phyloP scores from a whole-genome alignment of 768 basidiomycete genomes.

The Collybiopsis confluens region DNA sequence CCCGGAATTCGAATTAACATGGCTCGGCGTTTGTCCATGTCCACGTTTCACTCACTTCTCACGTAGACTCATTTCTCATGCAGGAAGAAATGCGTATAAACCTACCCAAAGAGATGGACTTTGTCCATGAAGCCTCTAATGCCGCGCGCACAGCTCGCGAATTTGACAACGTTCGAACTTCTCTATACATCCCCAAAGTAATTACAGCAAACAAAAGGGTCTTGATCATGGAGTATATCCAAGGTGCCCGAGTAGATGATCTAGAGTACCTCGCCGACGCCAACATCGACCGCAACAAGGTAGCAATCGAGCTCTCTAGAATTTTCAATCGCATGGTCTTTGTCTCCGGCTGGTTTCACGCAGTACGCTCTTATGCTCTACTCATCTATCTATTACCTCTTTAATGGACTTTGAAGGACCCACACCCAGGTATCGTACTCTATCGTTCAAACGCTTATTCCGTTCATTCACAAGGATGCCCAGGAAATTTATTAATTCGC shows the following conservation, averaged over 20 bases:
- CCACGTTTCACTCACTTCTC: background rate
- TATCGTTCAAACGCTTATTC: background rate
- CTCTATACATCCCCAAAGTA: constrained; percentile 85
- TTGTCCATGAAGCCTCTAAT: constrained; percentile 84
- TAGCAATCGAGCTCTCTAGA: constrained; percentile 82
- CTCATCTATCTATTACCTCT: background rate
- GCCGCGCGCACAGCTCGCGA: constrained; percentile 66
- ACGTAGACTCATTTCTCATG: constrained; percentile 23
- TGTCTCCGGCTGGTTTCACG: constrained; percentile 87
- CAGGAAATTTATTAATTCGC: constrained; percentile 89
- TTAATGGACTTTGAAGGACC: constrained; percentile 49
- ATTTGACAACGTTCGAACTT: constrained; percentile 66
- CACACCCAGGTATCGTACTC: constrained; percentile 63
- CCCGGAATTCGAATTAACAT: constrained; percentile 93
- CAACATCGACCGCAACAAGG: constrained; percentile 89
- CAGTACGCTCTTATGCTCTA: constrained; percentile 39
- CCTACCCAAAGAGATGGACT: constrained; percentile 92
- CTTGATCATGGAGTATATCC: constrained; percentile 91
- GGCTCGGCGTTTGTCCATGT: constrained; percentile 67
- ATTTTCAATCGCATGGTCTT: constrained; percentile 95
- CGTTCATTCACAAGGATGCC: constrained; percentile 6
- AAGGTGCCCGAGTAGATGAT: constrained; percentile 88
- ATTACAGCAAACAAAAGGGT: constrained; percentile 79
- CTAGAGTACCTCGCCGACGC: constrained; percentile 75
- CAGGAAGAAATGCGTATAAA: constrained; percentile 93